Percentiles rank a stretch among this genome's conserved stretches.
Conservation (phyloP, 2,329 filamentous ascomycete genomes). For the Verticillium nonalfalfae region DNA sequence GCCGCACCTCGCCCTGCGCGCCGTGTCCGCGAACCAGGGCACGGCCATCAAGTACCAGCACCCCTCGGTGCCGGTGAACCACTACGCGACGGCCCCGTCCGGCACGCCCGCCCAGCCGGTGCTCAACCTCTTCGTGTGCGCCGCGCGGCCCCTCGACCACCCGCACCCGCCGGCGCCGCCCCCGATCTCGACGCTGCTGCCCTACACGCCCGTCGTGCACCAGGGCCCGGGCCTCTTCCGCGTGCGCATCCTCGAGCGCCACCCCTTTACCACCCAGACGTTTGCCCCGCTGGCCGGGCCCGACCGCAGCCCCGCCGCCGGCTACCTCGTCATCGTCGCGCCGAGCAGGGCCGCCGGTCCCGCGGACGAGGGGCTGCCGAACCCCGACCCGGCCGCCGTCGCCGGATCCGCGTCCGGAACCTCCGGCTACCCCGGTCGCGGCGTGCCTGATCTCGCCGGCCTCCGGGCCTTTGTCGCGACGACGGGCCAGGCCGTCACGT, state of each 20-base stretch:
- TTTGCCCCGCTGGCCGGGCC: constrained; percentile 65
- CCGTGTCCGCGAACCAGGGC: constrained; percentile 72
- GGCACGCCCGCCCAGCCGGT: constrained; percentile 49
- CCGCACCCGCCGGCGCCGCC: background rate
- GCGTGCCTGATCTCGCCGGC: constrained; percentile 65
- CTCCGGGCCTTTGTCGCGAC: constrained; percentile 74
- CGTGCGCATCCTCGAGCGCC: constrained; percentile 74
- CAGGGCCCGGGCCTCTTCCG: constrained; percentile 42
- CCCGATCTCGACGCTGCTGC: constrained; percentile 9
- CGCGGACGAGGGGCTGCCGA: constrained; percentile 22
- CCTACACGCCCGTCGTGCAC: constrained; percentile 5
- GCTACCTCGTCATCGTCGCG: constrained; percentile 84
- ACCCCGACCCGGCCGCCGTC: constrained; percentile 24
- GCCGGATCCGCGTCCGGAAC: background rate
- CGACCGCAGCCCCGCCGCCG: constrained; percentile 17
- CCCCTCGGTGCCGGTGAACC: constrained; percentile 66
- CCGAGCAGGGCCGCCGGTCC: constrained; percentile 56
- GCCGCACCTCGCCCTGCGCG: constrained; percentile 29
- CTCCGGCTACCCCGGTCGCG: constrained; percentile 37
- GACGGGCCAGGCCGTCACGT: constrained; percentile 80
- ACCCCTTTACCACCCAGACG: constrained; percentile 91
- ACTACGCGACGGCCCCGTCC: constrained; percentile 62
- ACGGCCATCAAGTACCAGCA: constrained; percentile 81
- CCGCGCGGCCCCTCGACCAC: constrained; percentile 47
- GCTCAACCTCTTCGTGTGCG: constrained; percentile 88